Conservation (phyloP, 345 rosid genomes). For the Salix koriyanagi region DNA sequence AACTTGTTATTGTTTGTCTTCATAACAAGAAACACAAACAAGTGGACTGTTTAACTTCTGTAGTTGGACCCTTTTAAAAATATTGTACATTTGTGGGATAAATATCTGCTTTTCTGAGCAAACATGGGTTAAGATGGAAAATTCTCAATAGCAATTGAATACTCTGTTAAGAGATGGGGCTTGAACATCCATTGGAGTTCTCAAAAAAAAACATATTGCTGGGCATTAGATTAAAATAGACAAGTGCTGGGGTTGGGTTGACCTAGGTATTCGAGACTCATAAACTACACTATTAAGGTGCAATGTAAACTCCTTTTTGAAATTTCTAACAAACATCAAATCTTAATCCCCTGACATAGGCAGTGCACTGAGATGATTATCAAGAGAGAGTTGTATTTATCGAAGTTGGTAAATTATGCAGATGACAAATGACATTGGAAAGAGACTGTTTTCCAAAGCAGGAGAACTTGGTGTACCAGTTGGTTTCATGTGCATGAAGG, state of each 20-base stretch:
- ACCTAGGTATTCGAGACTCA: not conserved
- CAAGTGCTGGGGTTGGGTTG: not conserved
- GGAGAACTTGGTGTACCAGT: conserved; percentile 89
- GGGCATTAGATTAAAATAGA: not conserved
- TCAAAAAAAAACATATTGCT: not conserved
- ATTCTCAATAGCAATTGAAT: not conserved
- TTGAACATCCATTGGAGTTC: not conserved
- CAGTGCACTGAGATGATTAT: not conserved
- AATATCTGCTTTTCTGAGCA: not conserved
- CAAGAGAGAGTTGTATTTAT: not conserved
- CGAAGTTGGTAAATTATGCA: conserved; percentile 21
- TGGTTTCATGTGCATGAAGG: conserved; percentile 97
- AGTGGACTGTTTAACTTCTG: not conserved
- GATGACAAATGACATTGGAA: conserved; percentile 90
- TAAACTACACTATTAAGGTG: not conserved
- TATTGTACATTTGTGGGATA: not conserved
- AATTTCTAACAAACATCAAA: not conserved
- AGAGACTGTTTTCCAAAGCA: conserved; percentile 79
- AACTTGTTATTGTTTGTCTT: not conserved
- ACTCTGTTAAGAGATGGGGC: not conserved
- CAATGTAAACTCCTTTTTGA: not conserved
- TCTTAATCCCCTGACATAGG: not conserved
- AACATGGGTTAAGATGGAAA: not conserved
- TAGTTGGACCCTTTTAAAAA: not conserved
- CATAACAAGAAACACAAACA: not conserved